A percentile compares a stretch with the other conserved stretches of the same genome.
These are phyloP conservation scores for Candida xyloterini DNA, from an alignment of 805 yeast genomes.

Conservation along the genomic window DNA sequence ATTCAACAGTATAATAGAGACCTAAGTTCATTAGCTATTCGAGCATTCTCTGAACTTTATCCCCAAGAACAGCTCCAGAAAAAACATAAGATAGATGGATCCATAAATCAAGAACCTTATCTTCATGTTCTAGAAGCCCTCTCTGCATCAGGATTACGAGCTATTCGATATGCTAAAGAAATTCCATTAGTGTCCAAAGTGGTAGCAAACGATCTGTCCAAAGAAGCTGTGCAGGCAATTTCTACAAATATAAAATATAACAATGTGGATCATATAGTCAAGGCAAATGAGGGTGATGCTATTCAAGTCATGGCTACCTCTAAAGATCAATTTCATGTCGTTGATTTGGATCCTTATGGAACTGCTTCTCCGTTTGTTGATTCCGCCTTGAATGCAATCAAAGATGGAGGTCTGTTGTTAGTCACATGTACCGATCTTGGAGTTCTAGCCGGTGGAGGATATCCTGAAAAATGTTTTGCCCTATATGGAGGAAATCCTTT, in stretches of 20 bases:
- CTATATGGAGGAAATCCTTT: constrained; percentile 90
- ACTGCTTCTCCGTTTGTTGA: constrained; percentile 96
- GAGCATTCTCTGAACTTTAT: constrained; percentile 77
- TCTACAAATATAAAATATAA: constrained; percentile 68
- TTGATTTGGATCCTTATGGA: constrained; percentile 97
- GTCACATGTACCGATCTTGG: constrained; percentile 97
- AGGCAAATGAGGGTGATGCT: constrained; percentile 85
- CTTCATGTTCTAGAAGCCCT: constrained; percentile 82
- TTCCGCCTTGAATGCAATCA: constrained; percentile 80
- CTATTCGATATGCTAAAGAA: constrained; percentile 90
- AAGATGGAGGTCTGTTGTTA: constrained; percentile 78
- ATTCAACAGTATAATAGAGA: constrained; percentile 97
- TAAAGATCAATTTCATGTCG: constrained; percentile 65
- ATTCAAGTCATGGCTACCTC: constrained; percentile 67
- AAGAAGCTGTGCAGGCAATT: constrained; percentile 83
- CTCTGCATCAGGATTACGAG: constrained; percentile 93
- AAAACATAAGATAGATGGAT: constrained; percentile 22
- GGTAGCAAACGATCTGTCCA: constrained; percentile 85
- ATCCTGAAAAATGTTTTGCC: constrained; percentile 96
- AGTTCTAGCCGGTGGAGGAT: constrained; percentile 91
- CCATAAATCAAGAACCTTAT: constrained; percentile 36
- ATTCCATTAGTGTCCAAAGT: constrained; percentile 71
- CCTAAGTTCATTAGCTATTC: constrained; percentile 75
- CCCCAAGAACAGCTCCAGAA: constrained; percentile 35
- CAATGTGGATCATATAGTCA: constrained; percentile 52